A percentile compares a stretch with the other conserved stretches of the same genome.
These are phyloP conservation scores for Musa balbisiana DNA, from an alignment of 202 grass and related monocot species.

Conservation along the genomic window DNA sequence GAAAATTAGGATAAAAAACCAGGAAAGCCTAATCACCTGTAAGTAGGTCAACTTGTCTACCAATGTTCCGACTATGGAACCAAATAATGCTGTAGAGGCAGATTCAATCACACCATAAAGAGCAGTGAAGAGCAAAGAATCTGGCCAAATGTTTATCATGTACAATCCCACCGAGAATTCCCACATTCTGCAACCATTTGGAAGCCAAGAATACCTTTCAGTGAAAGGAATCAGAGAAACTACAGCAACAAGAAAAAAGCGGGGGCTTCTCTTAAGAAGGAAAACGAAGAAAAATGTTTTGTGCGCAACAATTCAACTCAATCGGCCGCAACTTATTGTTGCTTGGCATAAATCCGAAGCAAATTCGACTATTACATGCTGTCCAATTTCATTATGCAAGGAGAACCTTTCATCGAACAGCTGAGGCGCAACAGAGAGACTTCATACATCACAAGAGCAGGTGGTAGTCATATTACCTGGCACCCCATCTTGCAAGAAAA, in stretches of 20 bases:
- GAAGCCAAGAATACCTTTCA: not conserved
- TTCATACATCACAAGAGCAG: too few relatives aligned
- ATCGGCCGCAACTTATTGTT: too few relatives aligned
- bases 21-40: constrained; percentile 36
- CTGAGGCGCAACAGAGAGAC: not conserved
- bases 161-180: constrained; percentile 70
- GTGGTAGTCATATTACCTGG: constrained; percentile 30
- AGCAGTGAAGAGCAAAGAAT: constrained; percentile 62
- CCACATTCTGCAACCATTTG: constrained; percentile 52
- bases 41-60: constrained; percentile 61
- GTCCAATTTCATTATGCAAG: not conserved
- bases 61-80: constrained; percentile 41
- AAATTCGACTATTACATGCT: not conserved
- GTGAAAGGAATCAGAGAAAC: not conserved
- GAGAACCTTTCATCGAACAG: not conserved
- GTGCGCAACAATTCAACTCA: not conserved
- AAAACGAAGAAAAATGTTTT: not conserved
- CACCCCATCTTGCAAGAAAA: constrained; percentile 59
- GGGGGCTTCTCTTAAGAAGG: too few relatives aligned
- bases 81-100: constrained; percentile 41
- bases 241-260: not conserved
- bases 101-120: constrained; percentile 66
- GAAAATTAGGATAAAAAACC: not conserved
- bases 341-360: too few relatives aligned
- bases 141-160: constrained; percentile 78